Evolutionary conservation across 73 alveolate species (phyloP), one percentile per base, ranked within the genome.

Genomic region (Paramecium sonneborni): DNA sequence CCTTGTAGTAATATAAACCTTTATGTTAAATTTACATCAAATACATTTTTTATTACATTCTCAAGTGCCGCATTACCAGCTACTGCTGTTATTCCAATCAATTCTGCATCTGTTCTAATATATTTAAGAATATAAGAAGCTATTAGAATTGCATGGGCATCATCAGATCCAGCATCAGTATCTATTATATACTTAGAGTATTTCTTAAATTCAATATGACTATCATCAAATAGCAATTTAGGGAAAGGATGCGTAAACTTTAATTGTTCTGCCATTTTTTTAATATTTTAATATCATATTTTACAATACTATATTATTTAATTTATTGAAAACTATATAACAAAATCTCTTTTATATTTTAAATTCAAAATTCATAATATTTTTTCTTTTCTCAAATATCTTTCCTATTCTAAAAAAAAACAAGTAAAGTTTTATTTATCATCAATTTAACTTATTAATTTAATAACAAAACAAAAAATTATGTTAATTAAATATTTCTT

Each of bases 111-210:
- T 0, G 69, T 23, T 41, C 90, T 6, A 2, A 30, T 30, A 43
- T 79, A 24, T 41, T 39, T 79, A 23, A 79, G 90, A 79, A 79
- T 44, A 12, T 79, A 79, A 10, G 90, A 79, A 18, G 90, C 90
- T 23, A 38, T 24, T 0, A 79, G 30, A 28, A 79, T 79, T 41
- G 90, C 90, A 46, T 79, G 90, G 15, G 90, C 90, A 79, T 79
- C 90, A 44, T 79, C 90, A 5, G 62, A 43, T 39, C 90, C 90
- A 24, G 90, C 90, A 79, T 79, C 90, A 14, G 90, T 79, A 44
- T 79, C 90, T 23, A 79, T 79, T 10, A 79, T 79, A 9, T 79
- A 79, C 41, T 79, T 79, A 0, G 69, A 37, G 32, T 43, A 79
- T 79, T 46, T 79, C 11, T 26, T 32, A 39, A 79, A 79, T 15